Evolutionary conservation across 1,139 yeast genomes (phyloP).

Genomic region (Saccharomyces hybrid): DNA sequence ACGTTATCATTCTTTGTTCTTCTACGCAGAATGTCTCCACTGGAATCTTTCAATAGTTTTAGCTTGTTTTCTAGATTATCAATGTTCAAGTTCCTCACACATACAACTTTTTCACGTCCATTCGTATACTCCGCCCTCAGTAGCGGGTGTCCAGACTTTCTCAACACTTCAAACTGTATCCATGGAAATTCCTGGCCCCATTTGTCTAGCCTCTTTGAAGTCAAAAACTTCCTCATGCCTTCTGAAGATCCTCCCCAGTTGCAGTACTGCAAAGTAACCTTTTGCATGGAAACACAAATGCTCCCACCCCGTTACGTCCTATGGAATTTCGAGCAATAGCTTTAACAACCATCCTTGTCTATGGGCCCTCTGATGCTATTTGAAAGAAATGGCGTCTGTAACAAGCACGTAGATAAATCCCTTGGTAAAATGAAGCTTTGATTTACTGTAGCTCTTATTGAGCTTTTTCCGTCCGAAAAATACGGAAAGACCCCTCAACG

Average conservation of each 20-base stretch:
- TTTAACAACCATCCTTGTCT: conserved; percentile 32
- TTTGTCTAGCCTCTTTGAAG: conserved; percentile 44
- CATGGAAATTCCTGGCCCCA: conserved; percentile 56
- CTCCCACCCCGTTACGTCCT: conserved; percentile 75
- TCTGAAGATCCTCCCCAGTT: conserved; percentile 93
- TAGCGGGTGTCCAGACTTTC: conserved; percentile 77
- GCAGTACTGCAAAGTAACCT: conserved; percentile 68
- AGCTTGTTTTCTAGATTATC: conserved; percentile 48
- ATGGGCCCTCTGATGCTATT: background rate
- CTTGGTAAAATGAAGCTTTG: background rate
- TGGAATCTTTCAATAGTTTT: conserved; percentile 47
- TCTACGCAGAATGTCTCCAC: conserved; percentile 53
- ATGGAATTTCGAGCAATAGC: conserved; percentile 47
- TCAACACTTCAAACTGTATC: conserved; percentile 62
- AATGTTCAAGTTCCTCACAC: conserved; percentile 54
- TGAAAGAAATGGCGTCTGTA: background rate
- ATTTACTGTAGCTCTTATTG: background rate
- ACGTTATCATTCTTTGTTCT: conserved; percentile 65
- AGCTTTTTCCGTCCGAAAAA: background rate
- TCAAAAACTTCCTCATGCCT: conserved; percentile 63
- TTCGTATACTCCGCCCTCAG: conserved; percentile 57
- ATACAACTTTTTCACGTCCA: conserved; percentile 45
- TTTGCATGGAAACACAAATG: conserved; percentile 61
- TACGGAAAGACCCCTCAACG: background rate
- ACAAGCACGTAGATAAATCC: background rate